Conservation (phyloP, 2,329 filamentous ascomycete genomes). For the Trichophyton mentagrophytes region DNA sequence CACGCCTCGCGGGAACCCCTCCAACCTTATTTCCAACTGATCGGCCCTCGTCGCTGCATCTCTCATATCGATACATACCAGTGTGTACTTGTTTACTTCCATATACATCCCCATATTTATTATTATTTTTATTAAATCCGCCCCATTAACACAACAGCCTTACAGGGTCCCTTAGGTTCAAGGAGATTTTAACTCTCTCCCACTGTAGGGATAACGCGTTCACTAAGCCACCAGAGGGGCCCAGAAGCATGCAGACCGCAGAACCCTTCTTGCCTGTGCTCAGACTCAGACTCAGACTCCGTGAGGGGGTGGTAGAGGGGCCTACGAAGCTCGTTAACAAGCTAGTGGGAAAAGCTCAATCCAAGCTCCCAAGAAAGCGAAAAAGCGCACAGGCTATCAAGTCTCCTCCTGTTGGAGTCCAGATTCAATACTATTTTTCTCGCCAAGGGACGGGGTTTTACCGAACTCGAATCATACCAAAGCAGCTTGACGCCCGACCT, state of each 20-base stretch:
- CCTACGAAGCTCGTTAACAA: neutral
- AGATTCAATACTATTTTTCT: neutral
- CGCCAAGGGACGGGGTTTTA: neutral
- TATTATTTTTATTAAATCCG: neutral
- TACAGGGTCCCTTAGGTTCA: neutral
- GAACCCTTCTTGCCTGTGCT: neutral
- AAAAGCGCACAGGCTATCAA: neutral
- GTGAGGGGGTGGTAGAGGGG: too few relatives aligned
- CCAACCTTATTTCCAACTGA: too few relatives aligned
- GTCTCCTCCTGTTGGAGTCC: neutral
- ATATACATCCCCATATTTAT: neutral
- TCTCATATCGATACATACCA: too few relatives aligned
- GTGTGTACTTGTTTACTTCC: neutral
- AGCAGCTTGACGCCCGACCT: too few relatives aligned
- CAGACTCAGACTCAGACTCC: too few relatives aligned
- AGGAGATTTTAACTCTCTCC: neutral
- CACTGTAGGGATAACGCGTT: neutral
- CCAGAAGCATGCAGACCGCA: neutral
- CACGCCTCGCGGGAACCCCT: too few relatives aligned
- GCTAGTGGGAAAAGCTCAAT: neutral
- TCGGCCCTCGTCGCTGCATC: too few relatives aligned
- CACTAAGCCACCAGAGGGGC: neutral
- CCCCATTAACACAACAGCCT: neutral
- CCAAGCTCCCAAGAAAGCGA: neutral
- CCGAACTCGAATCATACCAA: neutral